These are phyloP conservation scores for Vigna unguiculata DNA, from an alignment of 306 rosid species.

Conservation along the genomic window DNA sequence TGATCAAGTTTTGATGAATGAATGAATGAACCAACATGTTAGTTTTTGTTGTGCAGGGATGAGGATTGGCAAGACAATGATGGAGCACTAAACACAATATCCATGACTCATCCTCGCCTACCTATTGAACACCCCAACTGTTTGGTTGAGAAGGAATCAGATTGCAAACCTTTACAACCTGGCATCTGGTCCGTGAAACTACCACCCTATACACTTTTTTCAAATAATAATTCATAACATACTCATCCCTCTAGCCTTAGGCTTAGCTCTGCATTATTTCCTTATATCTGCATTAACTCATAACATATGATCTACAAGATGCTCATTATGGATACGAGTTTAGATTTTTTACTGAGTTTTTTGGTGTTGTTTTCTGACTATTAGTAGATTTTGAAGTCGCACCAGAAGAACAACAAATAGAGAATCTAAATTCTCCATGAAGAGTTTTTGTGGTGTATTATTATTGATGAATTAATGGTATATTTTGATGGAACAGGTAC, in stretches of 20 bases:
- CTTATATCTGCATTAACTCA: slow-evolving; percentile 24
- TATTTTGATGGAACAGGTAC: slow-evolving; percentile 66
- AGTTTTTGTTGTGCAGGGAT: slow-evolving; percentile 66
- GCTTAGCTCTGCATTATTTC: slow-evolving; percentile 31
- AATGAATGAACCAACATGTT: background rate
- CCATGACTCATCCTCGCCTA: slow-evolving; percentile 90
- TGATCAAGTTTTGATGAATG: slow-evolving; percentile 21
- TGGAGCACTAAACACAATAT: slow-evolving; percentile 94
- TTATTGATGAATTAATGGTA: slow-evolving; percentile 28
- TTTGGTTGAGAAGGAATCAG: slow-evolving; percentile 77
- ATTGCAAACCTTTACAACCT: slow-evolving; percentile 78
- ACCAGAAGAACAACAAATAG: too few relatives aligned
- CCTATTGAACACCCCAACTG: slow-evolving; percentile 85
- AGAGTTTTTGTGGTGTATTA: background rate
- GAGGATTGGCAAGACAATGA: slow-evolving; percentile 99
- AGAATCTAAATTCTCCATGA: too few relatives aligned
- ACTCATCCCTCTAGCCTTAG: slow-evolving; percentile 13
- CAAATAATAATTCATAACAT: background rate
- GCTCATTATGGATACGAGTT: too few relatives aligned
- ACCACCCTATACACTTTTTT: background rate
- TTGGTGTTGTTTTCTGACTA: too few relatives aligned
- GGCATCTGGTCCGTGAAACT: slow-evolving; percentile 68
- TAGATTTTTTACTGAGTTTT: too few relatives aligned
- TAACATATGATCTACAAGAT: background rate
- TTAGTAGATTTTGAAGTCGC: too few relatives aligned